These are phyloP conservation scores for Diaporthe batatas DNA, from an alignment of 2,329 filamentous ascomycete species.

Conservation along the genomic window DNA sequence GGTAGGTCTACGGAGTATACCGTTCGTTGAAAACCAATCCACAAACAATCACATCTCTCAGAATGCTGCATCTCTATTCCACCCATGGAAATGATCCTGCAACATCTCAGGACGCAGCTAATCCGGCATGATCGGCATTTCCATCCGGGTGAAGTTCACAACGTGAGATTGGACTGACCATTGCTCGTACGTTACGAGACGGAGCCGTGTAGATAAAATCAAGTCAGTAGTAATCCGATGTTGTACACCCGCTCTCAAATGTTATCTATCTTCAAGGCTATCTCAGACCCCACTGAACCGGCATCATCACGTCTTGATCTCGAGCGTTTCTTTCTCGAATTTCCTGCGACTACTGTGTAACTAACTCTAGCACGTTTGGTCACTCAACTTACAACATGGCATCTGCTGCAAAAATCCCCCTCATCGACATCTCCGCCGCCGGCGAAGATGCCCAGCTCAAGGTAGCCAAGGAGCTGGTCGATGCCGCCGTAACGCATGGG, in stretches of 20 bases:
- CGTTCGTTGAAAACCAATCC: too few species aligned
- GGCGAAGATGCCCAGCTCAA: constrained; percentile 62
- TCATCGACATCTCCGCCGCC: constrained; percentile 82
- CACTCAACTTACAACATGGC: constrained; percentile 45
- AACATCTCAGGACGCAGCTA: background rate
- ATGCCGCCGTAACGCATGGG: constrained; percentile 84
- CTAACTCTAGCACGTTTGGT: background rate
- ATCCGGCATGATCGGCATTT: background rate
- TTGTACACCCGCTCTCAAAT: constrained; percentile 1
- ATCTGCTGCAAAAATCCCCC: constrained; percentile 71
- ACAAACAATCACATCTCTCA: too few species aligned
- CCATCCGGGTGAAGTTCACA: background rate
- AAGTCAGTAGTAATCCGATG: background rate
- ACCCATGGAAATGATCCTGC: background rate
- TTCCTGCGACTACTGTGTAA: too few species aligned
- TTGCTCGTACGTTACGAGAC: background rate
- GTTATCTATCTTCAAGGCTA: background rate
- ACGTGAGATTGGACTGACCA: background rate
- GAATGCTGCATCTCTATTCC: background rate
- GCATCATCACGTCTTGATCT: background rate
- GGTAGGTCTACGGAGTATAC: too few species aligned
- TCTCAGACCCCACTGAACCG: constrained; percentile 34
- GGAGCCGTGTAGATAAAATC: background rate
- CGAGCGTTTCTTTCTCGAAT: background rate
- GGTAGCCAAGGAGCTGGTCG: constrained; percentile 77